Evolutionary conservation across 2,329 filamentous ascomycete genomes (phyloP), one percentile per base, ranked within the genome.

Genomic region (Botrytis tulipae): DNA sequence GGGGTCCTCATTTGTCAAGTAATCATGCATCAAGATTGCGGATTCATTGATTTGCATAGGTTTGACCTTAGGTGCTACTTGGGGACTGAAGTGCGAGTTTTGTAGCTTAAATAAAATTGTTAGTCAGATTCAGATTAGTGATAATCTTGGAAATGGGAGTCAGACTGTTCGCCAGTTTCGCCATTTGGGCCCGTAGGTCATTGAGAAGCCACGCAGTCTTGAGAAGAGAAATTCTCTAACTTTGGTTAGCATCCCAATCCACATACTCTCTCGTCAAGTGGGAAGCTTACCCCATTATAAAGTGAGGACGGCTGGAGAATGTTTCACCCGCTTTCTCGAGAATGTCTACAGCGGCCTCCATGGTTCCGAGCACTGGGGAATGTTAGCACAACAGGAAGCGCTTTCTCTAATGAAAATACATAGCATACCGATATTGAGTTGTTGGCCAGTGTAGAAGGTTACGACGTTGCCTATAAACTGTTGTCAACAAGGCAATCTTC

Each of bases 161-260:
- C 59, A 40, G 7, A 61, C 59, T 37, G 59, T 61, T 61, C 59
- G 59, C 59, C 59, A 61, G 37, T 61, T 61, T 61, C 59, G 22
- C 59, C 59, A 61, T 40, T 61, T 61, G 16, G 59, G 59, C 35
- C 35, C 59, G 59, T 61, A 61, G 22, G 59, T 61, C 59, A 61
- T 61, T 61, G 59, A 61, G 35, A 61, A 61, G 59, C 59, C 59
- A 61, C 59, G 59, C 59, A 61, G 35, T 25, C 59, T 61, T 40
- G 59, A 61, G 25, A 61, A 61, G 35, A 61, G 59, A 40, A 61
- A 61, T 37, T 61, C 59, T 0, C 59, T 61, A 18, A 61, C 2
- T 5, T 61, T n/a, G 3, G 12, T 61, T 25, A 61, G 22, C 35
- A 40, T 61, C 22, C 14, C 22, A 40, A 8, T 61, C 10, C 3